Base-by-base conservation (phyloP, 768 basidiomycete species). In the Lentinula guzmanii region DNA sequence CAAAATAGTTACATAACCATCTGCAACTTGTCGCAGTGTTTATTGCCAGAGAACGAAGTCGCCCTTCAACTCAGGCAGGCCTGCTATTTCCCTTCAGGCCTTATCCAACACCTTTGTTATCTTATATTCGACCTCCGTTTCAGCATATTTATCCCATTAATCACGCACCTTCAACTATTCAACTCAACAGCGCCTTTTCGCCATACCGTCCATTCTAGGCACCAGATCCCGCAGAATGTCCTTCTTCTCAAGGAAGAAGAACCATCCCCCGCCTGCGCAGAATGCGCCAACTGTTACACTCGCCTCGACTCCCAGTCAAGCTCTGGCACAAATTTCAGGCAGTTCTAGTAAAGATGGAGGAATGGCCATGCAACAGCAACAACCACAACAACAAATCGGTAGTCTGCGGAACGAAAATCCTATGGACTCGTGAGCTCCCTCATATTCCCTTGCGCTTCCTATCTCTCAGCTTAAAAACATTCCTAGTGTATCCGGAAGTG, bases 161-260 rank as follows among this genome's bases (percentile, higher is more conserved):
- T 42, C 48, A n/a, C 39, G 28, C 39, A 50, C 52, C 52, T 60
- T 45, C 50, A 48, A 39, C 61, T 53, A 65, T 53, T 59, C 59
- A 66, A 5, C 43, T 41, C 41, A 48, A 24, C 46, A 48, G n/a
- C 46, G 46, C 46, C 21, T 48, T 48, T 62, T 82, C 80, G 75
- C 82, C 84, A 88, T 87, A 82, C 81, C 85, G 84, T 89, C 83
- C 71, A 73, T 88, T 74, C 75, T 87, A 72, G 77, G 79, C 65
- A 70, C 72, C 71, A 81, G 83, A 75, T 69, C 83, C 65, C 77
- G 86, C 74, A 87, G 87, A 85, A 93, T 93, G 91, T 91, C 90
- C 82, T 93, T 92, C 90, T 93, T 93, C 84, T 88, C 85, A 48
- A 83, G 90, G 83, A 91, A 86, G 87, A 92, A 90, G 83, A 82